Conservation (phyloP, 2,329 filamentous ascomycete genomes). For the Allantophomopsis cytisporea region DNA sequence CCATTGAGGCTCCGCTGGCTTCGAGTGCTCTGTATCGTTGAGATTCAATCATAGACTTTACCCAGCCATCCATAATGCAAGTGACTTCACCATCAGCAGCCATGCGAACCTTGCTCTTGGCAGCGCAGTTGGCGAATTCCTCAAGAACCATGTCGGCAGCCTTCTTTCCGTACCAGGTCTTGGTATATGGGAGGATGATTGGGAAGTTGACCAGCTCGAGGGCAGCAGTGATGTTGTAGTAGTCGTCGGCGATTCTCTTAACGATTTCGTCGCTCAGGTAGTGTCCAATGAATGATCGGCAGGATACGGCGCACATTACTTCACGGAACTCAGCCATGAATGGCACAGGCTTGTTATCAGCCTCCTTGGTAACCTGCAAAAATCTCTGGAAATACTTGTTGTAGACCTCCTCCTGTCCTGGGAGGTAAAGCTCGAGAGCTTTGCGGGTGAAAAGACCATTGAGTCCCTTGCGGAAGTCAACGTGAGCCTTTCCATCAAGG, state of each 20-base stretch:
- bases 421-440: constrained; percentile 78
- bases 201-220: constrained; percentile 98
- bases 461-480: constrained; percentile 93
- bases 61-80: constrained; percentile 94
- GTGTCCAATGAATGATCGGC: constrained; percentile 92
- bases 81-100: constrained; percentile 71
- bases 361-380: constrained; percentile 58
- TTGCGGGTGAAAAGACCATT: constrained; percentile 89
- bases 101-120: constrained; percentile 89
- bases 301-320: constrained; percentile 86
- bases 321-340: constrained; percentile 93
- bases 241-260: constrained; percentile 92
- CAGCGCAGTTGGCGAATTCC: constrained; percentile 83
- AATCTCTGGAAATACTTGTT: constrained; percentile 74
- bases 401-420: constrained; percentile 86
- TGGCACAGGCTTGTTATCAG: constrained; percentile 59
- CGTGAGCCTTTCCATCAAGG: constrained; percentile 85
- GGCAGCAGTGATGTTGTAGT: constrained; percentile 90
- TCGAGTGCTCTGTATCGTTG: constrained; percentile 68
- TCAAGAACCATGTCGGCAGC: constrained; percentile 81
- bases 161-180: constrained; percentile 96
- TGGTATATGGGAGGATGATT: constrained; percentile 88
- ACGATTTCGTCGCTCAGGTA: constrained; percentile 85
- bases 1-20: constrained; percentile 54
- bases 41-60: constrained; percentile 77